Conservation (phyloP, 1,284 basidiomycete genomes). For the Hemileia vastatrix region DNA sequence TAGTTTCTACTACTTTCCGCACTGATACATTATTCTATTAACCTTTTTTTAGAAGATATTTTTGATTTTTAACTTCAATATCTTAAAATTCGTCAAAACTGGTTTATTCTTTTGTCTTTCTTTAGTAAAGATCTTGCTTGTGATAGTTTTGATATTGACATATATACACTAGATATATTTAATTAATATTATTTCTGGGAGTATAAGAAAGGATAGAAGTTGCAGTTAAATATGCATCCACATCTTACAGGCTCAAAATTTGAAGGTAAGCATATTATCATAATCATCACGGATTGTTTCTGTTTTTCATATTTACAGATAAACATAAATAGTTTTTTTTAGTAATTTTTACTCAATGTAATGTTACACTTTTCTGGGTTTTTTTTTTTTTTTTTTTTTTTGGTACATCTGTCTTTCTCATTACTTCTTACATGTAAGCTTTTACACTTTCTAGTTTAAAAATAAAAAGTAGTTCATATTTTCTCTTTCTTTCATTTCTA, state of each 20-base stretch:
- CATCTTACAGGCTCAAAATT: constrained; percentile 13
- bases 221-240: constrained; percentile 7
- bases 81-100: too few species aligned
- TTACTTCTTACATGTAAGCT: not conserved
- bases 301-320: not conserved
- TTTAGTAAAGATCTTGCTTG: too few species aligned
- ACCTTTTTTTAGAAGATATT: too few species aligned
- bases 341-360: not conserved
- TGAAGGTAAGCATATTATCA: constrained; percentile 3
- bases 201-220: too few species aligned
- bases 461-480: not conserved
- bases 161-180: too few species aligned
- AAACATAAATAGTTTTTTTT: too few species aligned
- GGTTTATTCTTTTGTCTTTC: too few species aligned
- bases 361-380: not conserved
- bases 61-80: too few species aligned
- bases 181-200: too few species aligned
- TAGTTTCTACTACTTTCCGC: too few species aligned
- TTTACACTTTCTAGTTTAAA: not conserved
- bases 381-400: not conserved
- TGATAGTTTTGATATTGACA: too few species aligned
- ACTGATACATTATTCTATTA: too few species aligned
- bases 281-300: not conserved
- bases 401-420: not conserved
- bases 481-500: not conserved